These are phyloP conservation scores for Ogataea trehalophila DNA, from an alignment of 805 yeast genomes.

Conservation along the genomic window DNA sequence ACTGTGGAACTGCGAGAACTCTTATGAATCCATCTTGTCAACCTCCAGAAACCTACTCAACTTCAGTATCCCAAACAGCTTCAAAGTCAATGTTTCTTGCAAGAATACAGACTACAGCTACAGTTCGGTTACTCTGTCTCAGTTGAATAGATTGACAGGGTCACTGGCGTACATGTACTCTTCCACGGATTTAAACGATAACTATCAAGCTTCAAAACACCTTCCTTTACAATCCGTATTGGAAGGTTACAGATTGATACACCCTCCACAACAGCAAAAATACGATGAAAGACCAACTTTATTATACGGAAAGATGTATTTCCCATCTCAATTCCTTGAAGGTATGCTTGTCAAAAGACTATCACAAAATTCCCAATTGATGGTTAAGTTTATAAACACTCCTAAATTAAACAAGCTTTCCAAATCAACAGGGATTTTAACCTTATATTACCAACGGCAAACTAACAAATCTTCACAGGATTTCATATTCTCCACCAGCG, in stretches of 20 bases:
- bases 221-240: slow-evolving; percentile 63
- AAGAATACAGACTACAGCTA: slow-evolving; percentile 66
- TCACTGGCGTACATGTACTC: slow-evolving; percentile 79
- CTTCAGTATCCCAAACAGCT: slow-evolving; percentile 66
- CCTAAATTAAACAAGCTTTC: slow-evolving; percentile 27
- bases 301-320: slow-evolving; percentile 79
- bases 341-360: slow-evolving; percentile 76
- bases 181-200: slow-evolving; percentile 45
- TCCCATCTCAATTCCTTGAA: slow-evolving; percentile 83
- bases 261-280: slow-evolving; percentile 4
- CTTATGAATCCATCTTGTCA: slow-evolving; percentile 71
- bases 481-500: slow-evolving; percentile 76
- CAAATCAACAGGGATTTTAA: slow-evolving; percentile 42
- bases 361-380: slow-evolving; percentile 54
- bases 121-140: slow-evolving; percentile 66
- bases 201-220: slow-evolving; percentile 45
- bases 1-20: slow-evolving; percentile 75
- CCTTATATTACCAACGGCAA: slow-evolving; percentile 68
- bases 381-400: slow-evolving; percentile 72
- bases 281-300: slow-evolving; percentile 35
- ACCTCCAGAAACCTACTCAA: slow-evolving; percentile 67
- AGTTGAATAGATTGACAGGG: slow-evolving; percentile 64
- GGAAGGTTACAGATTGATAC: slow-evolving; percentile 57
- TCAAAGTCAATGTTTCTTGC: slow-evolving; percentile 61
- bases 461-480: slow-evolving; percentile 63